Percentiles rank a stretch among this genome's conserved stretches.
phyloP scores from a whole-genome alignment of 2,329 filamentous ascomycete species.

The Ascochyta pisi region DNA sequence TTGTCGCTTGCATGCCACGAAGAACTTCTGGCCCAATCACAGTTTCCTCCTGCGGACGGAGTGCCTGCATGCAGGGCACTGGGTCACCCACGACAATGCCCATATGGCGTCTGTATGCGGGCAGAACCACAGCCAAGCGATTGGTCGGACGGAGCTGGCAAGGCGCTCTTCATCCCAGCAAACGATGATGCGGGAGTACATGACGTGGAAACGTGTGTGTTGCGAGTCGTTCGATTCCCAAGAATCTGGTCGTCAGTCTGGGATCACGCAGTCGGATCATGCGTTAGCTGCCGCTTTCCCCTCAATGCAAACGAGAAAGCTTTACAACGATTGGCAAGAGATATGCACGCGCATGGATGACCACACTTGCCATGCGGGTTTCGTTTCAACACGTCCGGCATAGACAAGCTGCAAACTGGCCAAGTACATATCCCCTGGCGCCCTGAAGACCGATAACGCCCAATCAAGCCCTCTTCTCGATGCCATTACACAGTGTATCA shows the following conservation, averaged over 20 bases:
- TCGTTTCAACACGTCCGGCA: conserved; percentile 1
- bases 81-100: conserved; percentile 4
- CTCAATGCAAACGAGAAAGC: conserved; percentile 12
- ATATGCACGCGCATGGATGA: conserved; percentile 13
- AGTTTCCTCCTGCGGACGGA: conserved; percentile 5
- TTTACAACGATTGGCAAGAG: conserved; percentile 16
- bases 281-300: conserved; percentile 19
- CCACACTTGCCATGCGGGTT: conserved; percentile 6
- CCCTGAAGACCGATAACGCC: background rate
- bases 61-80: conserved; percentile 14
- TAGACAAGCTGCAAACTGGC: conserved; percentile 1
- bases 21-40: background rate
- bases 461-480: background rate
- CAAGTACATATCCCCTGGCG: background rate
- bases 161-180: conserved; percentile 3
- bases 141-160: conserved; percentile 1
- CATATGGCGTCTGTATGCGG: conserved; percentile 6
- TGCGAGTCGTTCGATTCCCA: conserved; percentile 17
- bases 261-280: conserved; percentile 16
- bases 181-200: conserved; percentile 8
- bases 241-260: conserved; percentile 14
- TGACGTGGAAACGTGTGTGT: conserved; percentile 13
- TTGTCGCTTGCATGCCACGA: conserved; percentile 4
- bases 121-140: background rate
- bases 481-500: background rate